phyloP scores from a whole-genome alignment of 2,329 filamentous ascomycete species.

The Sphaerulina musiva region DNA sequence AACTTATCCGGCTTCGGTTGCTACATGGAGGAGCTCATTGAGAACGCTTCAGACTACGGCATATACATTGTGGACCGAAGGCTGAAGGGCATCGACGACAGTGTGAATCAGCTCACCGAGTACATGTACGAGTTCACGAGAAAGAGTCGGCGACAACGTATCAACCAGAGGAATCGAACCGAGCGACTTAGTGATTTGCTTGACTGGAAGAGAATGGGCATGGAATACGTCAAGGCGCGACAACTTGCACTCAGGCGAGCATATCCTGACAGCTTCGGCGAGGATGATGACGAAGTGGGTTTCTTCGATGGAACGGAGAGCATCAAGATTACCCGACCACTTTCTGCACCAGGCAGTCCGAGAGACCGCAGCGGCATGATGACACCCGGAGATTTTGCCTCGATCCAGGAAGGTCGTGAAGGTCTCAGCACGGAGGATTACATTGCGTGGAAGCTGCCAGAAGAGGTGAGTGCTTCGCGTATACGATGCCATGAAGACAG shows the following conservation, averaged over 20 bases:
- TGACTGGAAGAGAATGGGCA: constrained; percentile 98
- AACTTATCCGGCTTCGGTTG: constrained; percentile 97
- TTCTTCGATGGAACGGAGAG: constrained; percentile 81
- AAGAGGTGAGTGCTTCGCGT: constrained; percentile 53
- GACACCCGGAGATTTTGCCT: constrained; percentile 97
- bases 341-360: constrained; percentile 90
- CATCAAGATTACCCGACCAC: constrained; percentile 87
- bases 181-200: constrained; percentile 90
- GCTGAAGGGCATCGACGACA: constrained; percentile 92
- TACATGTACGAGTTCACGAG: constrained; percentile 90
- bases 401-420: constrained; percentile 87
- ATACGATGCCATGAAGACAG: too few species aligned
- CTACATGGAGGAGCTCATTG: constrained; percentile 99
- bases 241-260: constrained; percentile 86
- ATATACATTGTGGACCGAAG: constrained; percentile 98
- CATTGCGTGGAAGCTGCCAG: constrained; percentile 92
- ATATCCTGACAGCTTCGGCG: constrained; percentile 77
- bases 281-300: constrained; percentile 66
- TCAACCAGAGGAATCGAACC: constrained; percentile 96
- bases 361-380: constrained; percentile 92
- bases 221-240: constrained; percentile 97
- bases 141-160: constrained; percentile 92
- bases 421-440: constrained; percentile 95
- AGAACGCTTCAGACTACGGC: constrained; percentile 95
- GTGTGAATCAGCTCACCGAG: constrained; percentile 85